Evolutionary conservation across 73 alveolate species (phyloP), one percentile per base, ranked within the genome.

Genomic region (Paramecium bursaria): DNA sequence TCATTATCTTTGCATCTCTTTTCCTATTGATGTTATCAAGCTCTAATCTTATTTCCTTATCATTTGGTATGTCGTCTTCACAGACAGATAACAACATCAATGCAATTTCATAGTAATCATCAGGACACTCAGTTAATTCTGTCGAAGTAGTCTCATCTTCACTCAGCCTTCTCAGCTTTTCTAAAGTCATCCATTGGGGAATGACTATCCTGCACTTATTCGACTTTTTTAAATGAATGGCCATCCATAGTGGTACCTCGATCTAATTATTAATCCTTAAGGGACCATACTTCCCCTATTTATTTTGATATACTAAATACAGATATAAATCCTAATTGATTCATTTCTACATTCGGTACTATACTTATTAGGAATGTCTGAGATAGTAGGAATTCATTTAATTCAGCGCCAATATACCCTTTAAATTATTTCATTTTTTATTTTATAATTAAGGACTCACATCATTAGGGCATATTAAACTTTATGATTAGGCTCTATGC

Each of bases 171-270:
- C 87, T 85, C 44, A 93, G 73, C 17, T 87, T 90, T 73, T 91
- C 75, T 7, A 91, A 85, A 29, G 85, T 92, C 53, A 93, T 50
- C 92, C 98, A 93, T 49, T 60, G 85, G 15, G 98, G 98, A 30
- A 86, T 86, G 30, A 77, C 49, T 3, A 93, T 87, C 51, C 85
- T 33, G 86, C 98, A 93, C 60, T 91, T 93, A 57, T 91, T 90
- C 48, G 82, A 90, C 46, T 79, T 73, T 51, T 91, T 93, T 25
- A 93, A 73, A 25, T 91, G 82, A 73, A 91, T 74, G 17, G 95
- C 96, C 14, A 93, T 88, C 95, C 98, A 93, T 7, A 93, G 29
- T 4, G 96, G 98, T 14, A 93, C 98, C 25, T 85, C 74, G 13
- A 88, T 30, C 19, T n/a, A n/a, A 29, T 79, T 31, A 42, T 79